Evolutionary conservation across 257 asterid species (phyloP), one percentile per base, ranked within the genome.

Genomic region (Nicotiana tabacum): DNA sequence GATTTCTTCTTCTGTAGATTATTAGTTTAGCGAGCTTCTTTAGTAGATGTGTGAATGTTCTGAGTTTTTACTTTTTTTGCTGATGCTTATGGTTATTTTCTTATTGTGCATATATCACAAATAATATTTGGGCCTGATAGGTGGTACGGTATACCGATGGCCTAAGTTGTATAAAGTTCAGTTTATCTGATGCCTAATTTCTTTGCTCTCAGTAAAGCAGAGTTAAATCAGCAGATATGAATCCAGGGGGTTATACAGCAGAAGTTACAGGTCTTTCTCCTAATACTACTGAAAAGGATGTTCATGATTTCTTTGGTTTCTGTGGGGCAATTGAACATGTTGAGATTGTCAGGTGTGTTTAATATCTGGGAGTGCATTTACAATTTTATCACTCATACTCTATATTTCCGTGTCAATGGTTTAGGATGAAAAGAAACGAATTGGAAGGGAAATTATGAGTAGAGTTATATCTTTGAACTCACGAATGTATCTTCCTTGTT

Each of bases 291-390:
- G 99, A 94, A 89, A 96, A 94, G 89, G 97, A 94, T 82, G 90
- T 96, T 67, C 82, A 84, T 68, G 97, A 94, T 84, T 96, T 96
- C 85, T 94, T 96, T 62, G 90, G 92, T 77, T 91, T 96, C 86
- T 96, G 98, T 86, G 99, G 99, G 82, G 86, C 90, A 78, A 93
- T 96, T 67, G 95, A 96, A 32, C 97, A 93, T 86, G 94, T 96
- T 12, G 99, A 96, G 58, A 88, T 96, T 78, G 90, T 90, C 89
- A 96, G 99, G 99, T 96, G 82, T 64, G 30, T 80, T 21, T 70
- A 43, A 39, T 39, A 43, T 21, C n/a, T 43, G 57, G n/a, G 43
- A 74, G 51, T 74, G 2, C 80, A 74, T 74, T 53, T 48, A 3
- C 62, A 27, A 13, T 74, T 74, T 74, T 27, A 48, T 3, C 24